Evolutionary conservation across 148 eudicot genomes (phyloP).

Genomic region (Nyssa sinensis): DNA sequence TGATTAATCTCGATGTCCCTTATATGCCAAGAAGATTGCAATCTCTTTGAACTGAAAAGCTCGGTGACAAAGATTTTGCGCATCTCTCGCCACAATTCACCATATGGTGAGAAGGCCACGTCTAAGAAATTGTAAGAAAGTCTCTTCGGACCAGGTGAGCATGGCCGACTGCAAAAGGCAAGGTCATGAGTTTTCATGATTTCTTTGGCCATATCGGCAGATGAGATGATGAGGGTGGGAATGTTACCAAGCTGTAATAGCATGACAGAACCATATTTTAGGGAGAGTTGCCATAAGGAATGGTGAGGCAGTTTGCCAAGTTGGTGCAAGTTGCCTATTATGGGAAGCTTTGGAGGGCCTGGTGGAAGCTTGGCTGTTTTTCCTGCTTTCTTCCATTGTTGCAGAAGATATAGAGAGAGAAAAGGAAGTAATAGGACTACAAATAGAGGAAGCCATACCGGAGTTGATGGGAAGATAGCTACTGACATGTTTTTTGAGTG

Average conservation of each 20-base stretch:
- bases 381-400: too few relatives aligned
- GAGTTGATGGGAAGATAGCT: too few relatives aligned
- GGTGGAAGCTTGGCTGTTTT: slow-evolving; percentile 1
- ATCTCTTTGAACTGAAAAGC: slow-evolving; percentile 5
- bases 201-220: slow-evolving; percentile 5
- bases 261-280: slow-evolving; percentile 12
- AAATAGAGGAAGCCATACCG: too few relatives aligned
- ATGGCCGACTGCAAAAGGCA: neutral
- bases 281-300: slow-evolving; percentile 1
- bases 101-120: slow-evolving; percentile 5
- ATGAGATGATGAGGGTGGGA: slow-evolving; percentile 10
- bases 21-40: neutral
- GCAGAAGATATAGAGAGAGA: too few relatives aligned
- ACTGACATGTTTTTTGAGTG: too few relatives aligned
- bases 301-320: slow-evolving; percentile 12
- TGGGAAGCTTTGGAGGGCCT: slow-evolving; percentile 15
- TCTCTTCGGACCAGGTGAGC: neutral
- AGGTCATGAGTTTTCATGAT: slow-evolving; percentile 4
- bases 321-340: slow-evolving; percentile 18
- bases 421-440: too few relatives aligned
- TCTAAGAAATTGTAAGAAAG: slow-evolving; percentile 8
- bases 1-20: neutral
- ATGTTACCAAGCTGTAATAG: neutral
- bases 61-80: neutral
- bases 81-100: neutral